Evolutionary conservation across 2,329 filamentous ascomycete species (phyloP).

Genomic region (Beauveria sp.): DNA sequence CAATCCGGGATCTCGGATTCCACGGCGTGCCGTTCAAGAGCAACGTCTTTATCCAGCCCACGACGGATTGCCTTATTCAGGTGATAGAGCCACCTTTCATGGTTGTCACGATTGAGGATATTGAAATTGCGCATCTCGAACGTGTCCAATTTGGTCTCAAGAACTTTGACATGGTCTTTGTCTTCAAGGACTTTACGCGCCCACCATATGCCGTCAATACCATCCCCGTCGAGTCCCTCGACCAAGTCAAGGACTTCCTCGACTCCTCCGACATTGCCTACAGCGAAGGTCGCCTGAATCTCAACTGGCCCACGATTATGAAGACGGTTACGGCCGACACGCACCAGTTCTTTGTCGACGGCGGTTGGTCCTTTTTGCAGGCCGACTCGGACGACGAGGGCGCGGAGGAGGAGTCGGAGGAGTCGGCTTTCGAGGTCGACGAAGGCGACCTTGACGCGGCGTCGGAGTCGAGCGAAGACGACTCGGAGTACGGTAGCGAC

Average conservation of each 20-base stretch:
- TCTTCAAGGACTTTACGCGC: conserved; percentile 96
- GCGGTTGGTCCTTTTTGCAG: conserved; percentile 89
- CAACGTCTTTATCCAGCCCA: conserved; percentile 91
- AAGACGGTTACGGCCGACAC: conserved; percentile 94
- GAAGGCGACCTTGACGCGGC: conserved; percentile 81
- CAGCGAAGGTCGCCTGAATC: conserved; percentile 88
- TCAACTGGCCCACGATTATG: conserved; percentile 99
- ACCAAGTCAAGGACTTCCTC: conserved; percentile 95
- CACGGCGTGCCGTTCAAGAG: conserved; percentile 93
- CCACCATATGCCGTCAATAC: conserved; percentile 93
- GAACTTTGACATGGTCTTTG: conserved; percentile 97
- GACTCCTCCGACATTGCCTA: conserved; percentile 93
- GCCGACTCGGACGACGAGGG: conserved; percentile 83
- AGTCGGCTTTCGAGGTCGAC: conserved; percentile 85
- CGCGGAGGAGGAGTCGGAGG: conserved; percentile 65
- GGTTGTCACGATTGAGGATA: conserved; percentile 89
- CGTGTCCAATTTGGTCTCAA: conserved; percentile 95
- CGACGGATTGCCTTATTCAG: conserved; percentile 94
- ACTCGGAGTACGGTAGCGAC: conserved; percentile 89
- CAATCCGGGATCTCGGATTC: conserved; percentile 93
- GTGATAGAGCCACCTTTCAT: conserved; percentile 95
- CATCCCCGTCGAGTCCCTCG: conserved; percentile 89
- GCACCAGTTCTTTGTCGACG: conserved; percentile 90
- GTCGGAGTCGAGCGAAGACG: conserved; percentile 70
- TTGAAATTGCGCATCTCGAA: conserved; percentile 92